Percentiles rank a stretch among this genome's conserved stretches.
Conservation (phyloP, 2,329 filamentous ascomycete species). For the Botrytis fragariae region DNA sequence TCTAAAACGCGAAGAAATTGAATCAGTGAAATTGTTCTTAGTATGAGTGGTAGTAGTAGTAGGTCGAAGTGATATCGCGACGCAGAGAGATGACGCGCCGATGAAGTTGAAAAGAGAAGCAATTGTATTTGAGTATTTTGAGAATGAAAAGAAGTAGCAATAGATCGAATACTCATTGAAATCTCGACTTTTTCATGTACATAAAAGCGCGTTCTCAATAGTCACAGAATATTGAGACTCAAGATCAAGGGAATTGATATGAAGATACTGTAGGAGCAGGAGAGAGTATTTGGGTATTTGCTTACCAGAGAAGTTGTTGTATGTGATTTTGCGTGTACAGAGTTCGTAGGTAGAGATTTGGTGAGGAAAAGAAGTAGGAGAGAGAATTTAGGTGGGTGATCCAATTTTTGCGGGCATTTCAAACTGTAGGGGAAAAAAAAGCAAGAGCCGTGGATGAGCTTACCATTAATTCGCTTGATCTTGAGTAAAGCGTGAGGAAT, state of each 20-base stretch:
- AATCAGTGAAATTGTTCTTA: slow-evolving; percentile 22
- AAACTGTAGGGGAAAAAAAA: slow-evolving; percentile 14
- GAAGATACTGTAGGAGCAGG: not conserved
- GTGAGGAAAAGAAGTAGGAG: slow-evolving; percentile 18
- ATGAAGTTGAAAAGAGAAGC: slow-evolving; percentile 17
- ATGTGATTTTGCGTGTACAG: slow-evolving; percentile 15
- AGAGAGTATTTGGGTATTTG: not conserved
- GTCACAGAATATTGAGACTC: not conserved
- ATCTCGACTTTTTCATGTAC: not conserved
- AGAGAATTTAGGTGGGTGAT: slow-evolving; percentile 14
- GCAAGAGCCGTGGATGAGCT: not conserved
- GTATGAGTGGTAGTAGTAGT: not conserved
- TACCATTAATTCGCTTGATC: not conserved
- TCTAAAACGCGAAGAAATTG: slow-evolving; percentile 22
- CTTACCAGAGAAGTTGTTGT: slow-evolving; percentile 11
- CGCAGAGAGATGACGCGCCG: slow-evolving; percentile 5
- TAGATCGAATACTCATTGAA: not conserved
- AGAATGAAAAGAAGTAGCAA: not conserved
- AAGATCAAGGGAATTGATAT: not conserved
- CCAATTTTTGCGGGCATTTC: slow-evolving; percentile 11
- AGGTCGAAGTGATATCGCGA: slow-evolving; percentile 3
- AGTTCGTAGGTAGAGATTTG: slow-evolving; percentile 14
- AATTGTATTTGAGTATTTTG: not conserved
- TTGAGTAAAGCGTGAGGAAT: not conserved
- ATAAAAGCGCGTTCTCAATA: not conserved